Conservation (phyloP, 169 alveolate genomes). For the Miamiensis avidus region DNA sequence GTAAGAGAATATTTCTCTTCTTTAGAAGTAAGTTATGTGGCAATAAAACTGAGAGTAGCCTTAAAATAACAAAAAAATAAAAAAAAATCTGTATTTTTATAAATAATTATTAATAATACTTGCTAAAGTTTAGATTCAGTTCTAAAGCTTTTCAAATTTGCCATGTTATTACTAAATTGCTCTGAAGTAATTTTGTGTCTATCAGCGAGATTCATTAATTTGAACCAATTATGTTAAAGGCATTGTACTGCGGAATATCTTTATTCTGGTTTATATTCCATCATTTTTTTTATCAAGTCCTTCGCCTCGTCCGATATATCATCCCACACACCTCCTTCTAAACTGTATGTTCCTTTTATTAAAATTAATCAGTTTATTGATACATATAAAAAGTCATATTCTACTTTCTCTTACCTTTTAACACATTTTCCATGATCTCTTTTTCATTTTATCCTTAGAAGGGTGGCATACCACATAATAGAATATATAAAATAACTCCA, state of each 20-base stretch:
- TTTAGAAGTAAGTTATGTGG: constrained; percentile 60
- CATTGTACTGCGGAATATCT: constrained; percentile 86
- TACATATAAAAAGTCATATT: no score
- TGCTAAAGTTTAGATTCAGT: constrained; percentile 55
- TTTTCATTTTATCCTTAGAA: constrained; percentile 88
- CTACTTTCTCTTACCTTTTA: constrained; percentile 54
- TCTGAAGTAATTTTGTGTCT: constrained; percentile 35
- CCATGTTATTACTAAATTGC: constrained; percentile 10
- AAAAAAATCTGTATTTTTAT: no score
- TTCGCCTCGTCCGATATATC: constrained; percentile 84
- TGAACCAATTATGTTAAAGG: constrained; percentile 88
- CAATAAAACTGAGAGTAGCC: constrained; percentile 66
- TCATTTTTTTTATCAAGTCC: constrained; percentile 82
- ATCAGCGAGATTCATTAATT: constrained; percentile 20
- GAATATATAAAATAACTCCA: constrained; percentile 65
- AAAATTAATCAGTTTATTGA: no score
- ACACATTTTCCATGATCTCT: constrained; percentile 80
- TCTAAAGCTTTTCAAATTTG: constrained; percentile 48
- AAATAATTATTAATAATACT: constrained; percentile 68
- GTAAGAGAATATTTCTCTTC: constrained; percentile 55
- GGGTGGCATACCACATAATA: constrained; percentile 65
- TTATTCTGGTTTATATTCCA: constrained; percentile 84
- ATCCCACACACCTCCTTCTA: constrained; percentile 88
- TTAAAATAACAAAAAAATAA: constrained; percentile 38
- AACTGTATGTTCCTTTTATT: neutral